Percentiles rank a stretch among this genome's conserved stretches.
Conservation (phyloP, 306 rosid genomes). For the Pterocarpus macrocarpus region DNA sequence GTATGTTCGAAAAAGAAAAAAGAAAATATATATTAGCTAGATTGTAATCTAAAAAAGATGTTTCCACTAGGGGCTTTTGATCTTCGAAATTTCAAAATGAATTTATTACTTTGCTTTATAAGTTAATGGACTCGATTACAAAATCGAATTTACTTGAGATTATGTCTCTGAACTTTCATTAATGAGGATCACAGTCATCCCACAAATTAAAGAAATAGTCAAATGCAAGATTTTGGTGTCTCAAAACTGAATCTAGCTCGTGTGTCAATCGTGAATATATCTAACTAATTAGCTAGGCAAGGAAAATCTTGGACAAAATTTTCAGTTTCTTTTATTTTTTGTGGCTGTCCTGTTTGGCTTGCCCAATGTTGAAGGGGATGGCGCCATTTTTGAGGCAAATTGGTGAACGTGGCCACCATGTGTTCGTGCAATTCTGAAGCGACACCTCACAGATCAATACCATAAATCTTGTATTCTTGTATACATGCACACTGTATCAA, state of each 20-base stretch:
- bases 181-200: constrained; percentile 40
- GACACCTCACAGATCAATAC: constrained; percentile 43
- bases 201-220: constrained; percentile 43
- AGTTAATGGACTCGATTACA: not conserved
- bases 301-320: constrained; percentile 47
- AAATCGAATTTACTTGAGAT: constrained; percentile 7
- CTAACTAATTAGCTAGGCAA: constrained; percentile 21
- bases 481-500: too few species aligned
- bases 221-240: constrained; percentile 37
- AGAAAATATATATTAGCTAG: not conserved
- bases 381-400: not conserved
- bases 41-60: not conserved
- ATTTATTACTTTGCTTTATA: constrained; percentile 1
- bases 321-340: not conserved
- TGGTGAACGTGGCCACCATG: constrained; percentile 43
- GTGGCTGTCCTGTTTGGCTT: not conserved
- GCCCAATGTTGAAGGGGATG: constrained; percentile 20
- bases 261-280: not conserved
- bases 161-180: constrained; percentile 30
- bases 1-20: too few species aligned
- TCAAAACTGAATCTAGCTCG: not conserved
- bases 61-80: not conserved
- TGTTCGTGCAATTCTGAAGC: constrained; percentile 48
- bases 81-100: not conserved
- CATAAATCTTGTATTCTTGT: constrained; percentile 31